Base-by-base conservation (phyloP, 306 rosid species). In the Begonia peltatifolia region DNA sequence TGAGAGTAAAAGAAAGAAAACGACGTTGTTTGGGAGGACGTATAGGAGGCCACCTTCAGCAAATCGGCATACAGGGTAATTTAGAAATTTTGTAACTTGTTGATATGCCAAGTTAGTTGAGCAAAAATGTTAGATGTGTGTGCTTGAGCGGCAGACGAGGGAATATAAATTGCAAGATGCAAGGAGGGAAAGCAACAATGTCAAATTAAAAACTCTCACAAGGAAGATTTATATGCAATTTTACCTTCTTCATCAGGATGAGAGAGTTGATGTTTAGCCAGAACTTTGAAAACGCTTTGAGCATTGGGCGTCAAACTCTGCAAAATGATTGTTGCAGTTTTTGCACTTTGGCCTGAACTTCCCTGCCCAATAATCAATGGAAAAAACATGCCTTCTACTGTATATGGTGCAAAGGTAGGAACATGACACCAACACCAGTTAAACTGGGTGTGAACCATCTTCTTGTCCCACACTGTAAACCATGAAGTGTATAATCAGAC, bases 401-500 rank as follows among this genome's bases (percentile, higher is more conserved):
- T 86, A 66, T 86, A 90, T 47, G 92, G 79, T 5, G 80, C 76
- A 67, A 83, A 90, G 46, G 99, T 90, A 50, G 95, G 95, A 58
- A 90, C 84, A 58, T 90, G 94, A 72, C 78, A 63, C 99, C 99
- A 90, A 65, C 78, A 74, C 99, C 99, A 90, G 55, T 83, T 90
- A 76, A 86, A 86, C 60, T 79, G 94, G 15, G 86, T 79, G 68
- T 80, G 92, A 60, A 79, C 77, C 95, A 85, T 90, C 77, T 76
- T 80, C 85, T 90, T 90, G 92, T 86, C 99, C 99, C 99, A 90
- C 73, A 78, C 95, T 60, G 56, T 3, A 41, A 11, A 51, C 50
- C 25, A 16, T 15, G 23, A 47, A 25, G 20, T 30, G 38, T 30
- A 30, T 30, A 30, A 30, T 30, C 8, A 30, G 38, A 30, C 38